Conservation (phyloP, 2,329 filamentous ascomycete species). For the Microsporum audouinii region DNA sequence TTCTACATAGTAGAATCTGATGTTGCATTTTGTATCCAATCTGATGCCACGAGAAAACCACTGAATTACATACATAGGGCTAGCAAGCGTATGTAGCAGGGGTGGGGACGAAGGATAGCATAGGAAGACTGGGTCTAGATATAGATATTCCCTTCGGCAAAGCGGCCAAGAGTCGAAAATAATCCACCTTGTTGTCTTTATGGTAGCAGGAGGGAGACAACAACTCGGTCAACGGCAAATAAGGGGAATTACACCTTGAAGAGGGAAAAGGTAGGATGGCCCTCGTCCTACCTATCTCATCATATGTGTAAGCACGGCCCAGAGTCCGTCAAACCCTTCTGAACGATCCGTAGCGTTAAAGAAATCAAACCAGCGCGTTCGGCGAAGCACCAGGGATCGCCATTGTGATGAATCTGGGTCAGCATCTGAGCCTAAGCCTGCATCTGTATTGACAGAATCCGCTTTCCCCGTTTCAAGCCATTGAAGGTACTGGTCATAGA, state of each 20-base stretch:
- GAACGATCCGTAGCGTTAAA: slow-evolving; percentile 43
- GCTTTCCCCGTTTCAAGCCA: slow-evolving; percentile 39
- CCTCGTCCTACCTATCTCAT: slow-evolving; percentile 21
- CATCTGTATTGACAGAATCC: slow-evolving; percentile 15
- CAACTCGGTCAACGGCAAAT: not conserved
- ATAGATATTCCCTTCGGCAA: not conserved
- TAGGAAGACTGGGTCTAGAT: not conserved
- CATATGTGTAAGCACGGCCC: slow-evolving; percentile 47
- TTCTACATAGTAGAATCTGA: not conserved
- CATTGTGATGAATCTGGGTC: slow-evolving; percentile 31
- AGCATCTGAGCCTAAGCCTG: slow-evolving; percentile 5
- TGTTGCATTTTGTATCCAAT: not conserved
- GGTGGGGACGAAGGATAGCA: not conserved
- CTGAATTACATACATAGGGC: not conserved
- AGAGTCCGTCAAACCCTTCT: slow-evolving; percentile 46
- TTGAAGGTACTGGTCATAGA: slow-evolving; percentile 47
- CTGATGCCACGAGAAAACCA: not conserved
- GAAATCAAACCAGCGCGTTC: slow-evolving; percentile 50
- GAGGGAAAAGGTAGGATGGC: not conserved
- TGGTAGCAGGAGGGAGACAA: too few relatives aligned
- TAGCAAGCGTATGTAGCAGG: not conserved
- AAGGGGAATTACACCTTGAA: not conserved
- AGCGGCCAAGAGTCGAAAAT: not conserved
- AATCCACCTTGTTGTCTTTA: not conserved
- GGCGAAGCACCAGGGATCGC: slow-evolving; percentile 43